Conservation (phyloP, 768 basidiomycete genomes). For the Hygrophorus pudorinus region DNA sequence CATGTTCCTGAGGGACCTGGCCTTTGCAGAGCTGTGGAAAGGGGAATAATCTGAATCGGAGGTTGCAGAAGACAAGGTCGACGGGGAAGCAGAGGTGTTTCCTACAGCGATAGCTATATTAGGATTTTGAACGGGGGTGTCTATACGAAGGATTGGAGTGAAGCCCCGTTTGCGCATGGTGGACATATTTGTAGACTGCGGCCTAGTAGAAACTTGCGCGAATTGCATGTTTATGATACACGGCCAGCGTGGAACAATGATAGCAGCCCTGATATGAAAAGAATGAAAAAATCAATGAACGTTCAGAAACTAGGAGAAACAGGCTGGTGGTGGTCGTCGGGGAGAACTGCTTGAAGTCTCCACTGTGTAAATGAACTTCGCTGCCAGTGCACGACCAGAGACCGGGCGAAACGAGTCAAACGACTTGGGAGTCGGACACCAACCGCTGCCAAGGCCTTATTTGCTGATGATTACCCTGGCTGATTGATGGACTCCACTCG, state of each 20-base stretch:
- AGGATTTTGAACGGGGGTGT: constrained; percentile 37
- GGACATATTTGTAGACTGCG: neutral
- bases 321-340: neutral
- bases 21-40: constrained; percentile 15
- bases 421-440: no score
- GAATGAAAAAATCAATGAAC: neutral
- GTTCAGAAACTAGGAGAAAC: neutral
- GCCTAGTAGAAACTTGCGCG: neutral
- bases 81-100: constrained; percentile 37
- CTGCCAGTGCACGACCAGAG: no score
- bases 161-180: constrained; percentile 27
- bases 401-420: no score
- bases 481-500: no score
- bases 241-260: neutral
- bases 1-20: constrained; percentile 51
- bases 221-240: neutral
- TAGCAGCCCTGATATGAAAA: neutral
- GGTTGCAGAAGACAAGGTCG: constrained; percentile 5
- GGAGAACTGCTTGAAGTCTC: no score
- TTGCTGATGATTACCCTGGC: no score
- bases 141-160: constrained; percentile 48
- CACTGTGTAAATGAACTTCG: no score
- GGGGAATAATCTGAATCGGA: constrained; percentile 6
- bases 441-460: no score
- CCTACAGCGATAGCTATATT: constrained; percentile 40